phyloP scores from a whole-genome alignment of 371 early-diverging fungal genomes.

The Pancytospora epiphaga region DNA sequence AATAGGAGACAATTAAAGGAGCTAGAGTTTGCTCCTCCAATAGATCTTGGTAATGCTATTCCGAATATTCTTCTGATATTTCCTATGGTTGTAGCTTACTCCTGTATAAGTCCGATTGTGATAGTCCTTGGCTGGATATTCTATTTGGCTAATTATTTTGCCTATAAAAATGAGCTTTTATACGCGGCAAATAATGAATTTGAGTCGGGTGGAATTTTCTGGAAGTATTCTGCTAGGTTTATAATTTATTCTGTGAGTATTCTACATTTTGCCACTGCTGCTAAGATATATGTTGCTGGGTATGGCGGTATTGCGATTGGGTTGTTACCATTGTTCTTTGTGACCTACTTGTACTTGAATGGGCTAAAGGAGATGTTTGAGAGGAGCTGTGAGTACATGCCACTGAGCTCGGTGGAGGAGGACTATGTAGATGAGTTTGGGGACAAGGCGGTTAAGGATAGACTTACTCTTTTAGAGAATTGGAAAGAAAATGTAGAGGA shows the following conservation, averaged over 20 bases:
- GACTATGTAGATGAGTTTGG: conserved; percentile 52
- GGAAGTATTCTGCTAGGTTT: conserved; percentile 39
- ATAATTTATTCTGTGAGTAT: conserved; percentile 54
- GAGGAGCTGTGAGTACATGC: conserved; percentile 39
- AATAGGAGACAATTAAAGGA: conserved; percentile 44
- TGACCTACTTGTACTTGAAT: conserved; percentile 37
- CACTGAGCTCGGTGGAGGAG: conserved; percentile 50
- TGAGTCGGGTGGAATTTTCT: conserved; percentile 60
- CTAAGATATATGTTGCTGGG: conserved; percentile 37
- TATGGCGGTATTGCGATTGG: neutral
- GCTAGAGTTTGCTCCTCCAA: conserved; percentile 31
- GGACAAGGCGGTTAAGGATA: conserved; percentile 16
- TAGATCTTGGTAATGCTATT: conserved; percentile 58
- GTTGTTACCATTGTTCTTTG: conserved; percentile 45
- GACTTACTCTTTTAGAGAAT: conserved; percentile 34
- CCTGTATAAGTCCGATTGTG: conserved; percentile 54
- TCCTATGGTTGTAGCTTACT: conserved; percentile 59
- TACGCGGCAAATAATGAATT: conserved; percentile 55
- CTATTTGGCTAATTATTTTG: conserved; percentile 53
- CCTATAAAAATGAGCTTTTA: conserved; percentile 59
- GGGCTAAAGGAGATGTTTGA: conserved; percentile 44
- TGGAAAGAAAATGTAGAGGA: conserved; percentile 40
- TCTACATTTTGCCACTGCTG: conserved; percentile 52
- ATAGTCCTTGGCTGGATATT: conserved; percentile 53
- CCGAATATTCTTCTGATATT: conserved; percentile 58